These are phyloP conservation scores for Camptophora hylomeconis DNA, from an alignment of 2,329 filamentous ascomycete genomes.

Conservation along the genomic window DNA sequence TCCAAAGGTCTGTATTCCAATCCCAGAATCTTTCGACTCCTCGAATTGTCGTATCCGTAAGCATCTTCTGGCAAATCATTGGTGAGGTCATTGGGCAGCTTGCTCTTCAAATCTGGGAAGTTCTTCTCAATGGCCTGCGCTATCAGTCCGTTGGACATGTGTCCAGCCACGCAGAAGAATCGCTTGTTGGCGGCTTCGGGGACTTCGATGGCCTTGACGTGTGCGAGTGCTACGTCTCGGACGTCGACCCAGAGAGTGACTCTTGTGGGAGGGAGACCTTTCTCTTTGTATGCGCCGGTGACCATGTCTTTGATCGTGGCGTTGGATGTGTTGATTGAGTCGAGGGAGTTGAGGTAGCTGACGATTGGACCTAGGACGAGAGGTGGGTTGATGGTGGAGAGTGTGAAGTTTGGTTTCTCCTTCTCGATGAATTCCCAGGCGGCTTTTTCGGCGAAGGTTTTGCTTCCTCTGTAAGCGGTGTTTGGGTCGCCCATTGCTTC, in stretches of 20 bases:
- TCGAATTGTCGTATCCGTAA: slow-evolving; percentile 27
- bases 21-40: slow-evolving; percentile 28
- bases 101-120: slow-evolving; percentile 28
- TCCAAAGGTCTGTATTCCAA: slow-evolving; percentile 28
- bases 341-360: slow-evolving; percentile 49
- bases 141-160: slow-evolving; percentile 29
- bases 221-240: slow-evolving; percentile 35
- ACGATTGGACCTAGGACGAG: slow-evolving; percentile 52
- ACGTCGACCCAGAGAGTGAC: slow-evolving; percentile 46
- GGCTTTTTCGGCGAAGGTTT: slow-evolving; percentile 52
- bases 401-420: slow-evolving; percentile 44
- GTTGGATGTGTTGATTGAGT: slow-evolving; percentile 62
- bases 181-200: slow-evolving; percentile 32
- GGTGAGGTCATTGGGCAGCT: slow-evolving; percentile 36
- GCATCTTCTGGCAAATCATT: slow-evolving; percentile 44
- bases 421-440: slow-evolving; percentile 51
- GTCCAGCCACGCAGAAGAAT: slow-evolving; percentile 31
- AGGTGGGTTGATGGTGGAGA: slow-evolving; percentile 50
- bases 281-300: slow-evolving; percentile 6
- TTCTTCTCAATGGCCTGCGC: slow-evolving; percentile 29
- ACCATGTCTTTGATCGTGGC: slow-evolving; percentile 44
- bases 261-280: slow-evolving; percentile 29
- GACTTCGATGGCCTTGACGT: slow-evolving; percentile 34
- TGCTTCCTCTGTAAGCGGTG: slow-evolving; percentile 36
- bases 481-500: slow-evolving; percentile 23